Base-by-base conservation (phyloP, 2,329 filamentous ascomycete genomes). In the Myriosclerotinia scirpicola region DNA sequence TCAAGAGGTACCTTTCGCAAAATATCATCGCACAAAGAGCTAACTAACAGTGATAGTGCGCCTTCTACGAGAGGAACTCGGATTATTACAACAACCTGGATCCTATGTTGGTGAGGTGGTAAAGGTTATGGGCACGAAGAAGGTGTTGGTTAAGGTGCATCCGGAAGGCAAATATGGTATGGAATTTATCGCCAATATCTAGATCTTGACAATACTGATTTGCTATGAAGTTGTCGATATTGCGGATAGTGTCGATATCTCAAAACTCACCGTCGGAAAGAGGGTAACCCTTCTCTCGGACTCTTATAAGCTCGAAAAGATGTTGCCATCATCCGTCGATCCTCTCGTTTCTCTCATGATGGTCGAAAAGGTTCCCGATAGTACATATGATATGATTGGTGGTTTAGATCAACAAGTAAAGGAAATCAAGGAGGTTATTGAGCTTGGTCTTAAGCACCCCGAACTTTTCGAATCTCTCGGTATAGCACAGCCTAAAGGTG, bases 361-460 rank as follows among this genome's bases (percentile, higher is more conserved):
- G 95, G 95, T 99, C 63, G 95, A 99, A 79, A 99, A 99, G 85
- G 95, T 99, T 20, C 95, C 95, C 20, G 95, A 99, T 84, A 97
- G 93, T 82, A 99, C 95, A 78, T 99, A 99, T 84, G 95, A 99
- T 82, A 99, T 99, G 95, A 99, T 99, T 79, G 95, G 95, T 81
- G 95, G 95, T 73, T 83, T 99, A 69, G 95, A 99, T 78, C 94
- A 99, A 79, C 95, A 99, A 79, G 98, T 99, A 83, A 98, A 99
- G 83, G 95, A 99, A 79, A 99, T 99, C 84, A 99, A 99, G 82
- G 95, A 99, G 81, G 95, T 99, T 75, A 98, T 99, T 78, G 95
- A 99, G 83, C 89, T 99, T 54, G 95, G 95, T 72, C 87, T 99
- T 70, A 97, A 98, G 83, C 95, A 99, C 79, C 95, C 95, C 7